phyloP scores from a whole-genome alignment of 2,329 filamentous ascomycete genomes.

The Nemania diffusa region DNA sequence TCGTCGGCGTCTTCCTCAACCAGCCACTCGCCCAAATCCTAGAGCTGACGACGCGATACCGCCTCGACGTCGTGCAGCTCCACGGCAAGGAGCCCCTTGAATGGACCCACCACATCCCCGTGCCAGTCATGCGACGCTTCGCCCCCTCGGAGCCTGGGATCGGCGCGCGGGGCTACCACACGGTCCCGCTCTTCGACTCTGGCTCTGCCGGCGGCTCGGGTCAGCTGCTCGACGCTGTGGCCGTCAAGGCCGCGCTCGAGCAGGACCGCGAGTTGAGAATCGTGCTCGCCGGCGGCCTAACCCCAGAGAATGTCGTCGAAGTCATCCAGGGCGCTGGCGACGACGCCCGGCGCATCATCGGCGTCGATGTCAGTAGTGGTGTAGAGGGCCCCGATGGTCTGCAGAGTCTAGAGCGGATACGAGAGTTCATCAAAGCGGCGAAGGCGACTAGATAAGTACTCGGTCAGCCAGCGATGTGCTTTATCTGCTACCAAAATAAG shows the following conservation, averaged over 20 bases:
- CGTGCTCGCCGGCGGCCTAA: constrained; percentile 86
- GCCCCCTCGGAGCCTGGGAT: constrained; percentile 79
- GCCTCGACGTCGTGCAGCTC: constrained; percentile 89
- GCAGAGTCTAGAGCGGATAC: constrained; percentile 85
- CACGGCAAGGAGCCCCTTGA: constrained; percentile 93
- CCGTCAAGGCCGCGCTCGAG: constrained; percentile 73
- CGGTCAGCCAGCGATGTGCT: background rate
- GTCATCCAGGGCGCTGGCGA: constrained; percentile 72
- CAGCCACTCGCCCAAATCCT: constrained; percentile 87
- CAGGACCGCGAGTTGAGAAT: constrained; percentile 77
- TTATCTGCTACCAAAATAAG: background rate
- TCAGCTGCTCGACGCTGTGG: constrained; percentile 75
- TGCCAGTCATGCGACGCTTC: constrained; percentile 90
- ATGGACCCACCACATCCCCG: constrained; percentile 88
- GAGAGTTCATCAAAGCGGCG: constrained; percentile 79
- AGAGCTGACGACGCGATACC: constrained; percentile 77
- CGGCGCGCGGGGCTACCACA: constrained; percentile 81
- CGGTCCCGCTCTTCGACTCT: constrained; percentile 85
- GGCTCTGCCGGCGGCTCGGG: constrained; percentile 78
- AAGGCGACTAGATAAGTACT: constrained; percentile 65
- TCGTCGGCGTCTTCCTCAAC: constrained; percentile 95
- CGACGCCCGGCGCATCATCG: constrained; percentile 72
- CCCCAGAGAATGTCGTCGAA: constrained; percentile 78
- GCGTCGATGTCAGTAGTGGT: constrained; percentile 93
- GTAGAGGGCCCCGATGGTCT: constrained; percentile 84